These are phyloP conservation scores for Quercus parvula DNA, from an alignment of 306 rosid species.

Conservation along the genomic window DNA sequence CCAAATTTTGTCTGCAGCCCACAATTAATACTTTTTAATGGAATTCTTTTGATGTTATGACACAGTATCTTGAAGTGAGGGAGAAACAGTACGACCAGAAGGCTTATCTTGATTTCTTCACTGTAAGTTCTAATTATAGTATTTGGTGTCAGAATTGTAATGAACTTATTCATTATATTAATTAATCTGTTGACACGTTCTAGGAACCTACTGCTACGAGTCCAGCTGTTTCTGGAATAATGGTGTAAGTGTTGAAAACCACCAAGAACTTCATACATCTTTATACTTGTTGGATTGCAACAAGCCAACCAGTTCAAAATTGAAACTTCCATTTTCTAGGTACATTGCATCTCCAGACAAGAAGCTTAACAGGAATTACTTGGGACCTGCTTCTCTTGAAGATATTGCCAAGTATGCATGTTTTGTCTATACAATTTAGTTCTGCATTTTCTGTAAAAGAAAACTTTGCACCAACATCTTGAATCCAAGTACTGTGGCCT, in stretches of 20 bases:
- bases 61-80: slow-evolving; percentile 81
- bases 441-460: slow-evolving; percentile 11
- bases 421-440: slow-evolving; percentile 1
- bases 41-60: background rate
- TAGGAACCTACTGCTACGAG: slow-evolving; percentile 55
- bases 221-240: slow-evolving; percentile 64
- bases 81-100: slow-evolving; percentile 90
- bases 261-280: slow-evolving; percentile 2
- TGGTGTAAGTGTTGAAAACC: slow-evolving; percentile 68
- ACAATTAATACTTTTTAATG: background rate
- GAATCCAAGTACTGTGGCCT: slow-evolving; percentile 3
- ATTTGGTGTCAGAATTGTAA: background rate
- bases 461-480: background rate
- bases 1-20: background rate
- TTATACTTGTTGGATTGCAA: slow-evolving; percentile 16
- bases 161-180: background rate
- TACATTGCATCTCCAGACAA: slow-evolving; percentile 84
- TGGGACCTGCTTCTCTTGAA: slow-evolving; percentile 80
- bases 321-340: slow-evolving; percentile 36
- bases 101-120: slow-evolving; percentile 70
- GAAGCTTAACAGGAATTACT: slow-evolving; percentile 59
- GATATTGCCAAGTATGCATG: slow-evolving; percentile 68
- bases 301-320: slow-evolving; percentile 5
- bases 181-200: slow-evolving; percentile 11
- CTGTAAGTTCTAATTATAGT: slow-evolving; percentile 49